phyloP scores from a whole-genome alignment of 148 eudicot species.

The Camellia japonica region DNA sequence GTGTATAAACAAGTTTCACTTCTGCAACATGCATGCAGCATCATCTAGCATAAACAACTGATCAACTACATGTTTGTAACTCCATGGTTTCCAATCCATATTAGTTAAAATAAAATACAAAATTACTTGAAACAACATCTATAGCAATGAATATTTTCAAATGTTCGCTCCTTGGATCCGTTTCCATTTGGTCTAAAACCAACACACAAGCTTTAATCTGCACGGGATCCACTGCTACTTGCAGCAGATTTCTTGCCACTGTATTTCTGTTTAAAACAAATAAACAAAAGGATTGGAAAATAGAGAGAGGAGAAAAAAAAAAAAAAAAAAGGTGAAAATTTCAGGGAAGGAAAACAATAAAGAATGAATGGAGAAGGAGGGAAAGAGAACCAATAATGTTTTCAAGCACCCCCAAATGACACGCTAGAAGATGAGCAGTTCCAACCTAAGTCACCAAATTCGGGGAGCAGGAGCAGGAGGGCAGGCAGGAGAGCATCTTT shows the following conservation, averaged over 20 bases:
- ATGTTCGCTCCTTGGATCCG: neutral
- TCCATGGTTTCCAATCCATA: neutral
- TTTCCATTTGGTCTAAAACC: neutral
- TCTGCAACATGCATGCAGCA: neutral
- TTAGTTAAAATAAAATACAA: neutral
- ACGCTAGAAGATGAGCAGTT: neutral
- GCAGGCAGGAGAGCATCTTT: too few relatives aligned
- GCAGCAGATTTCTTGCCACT: conserved; percentile 55
- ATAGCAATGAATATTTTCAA: neutral
- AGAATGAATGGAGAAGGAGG: neutral
- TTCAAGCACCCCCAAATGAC: conserved; percentile 6
- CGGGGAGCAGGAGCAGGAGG: too few relatives aligned
- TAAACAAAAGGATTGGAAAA: neutral
- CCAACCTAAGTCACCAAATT: too few relatives aligned
- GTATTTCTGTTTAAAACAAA: conserved; percentile 46
- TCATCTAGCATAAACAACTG: neutral
- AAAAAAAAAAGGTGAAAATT: neutral
- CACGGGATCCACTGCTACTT: conserved; percentile 33
- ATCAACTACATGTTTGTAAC: neutral
- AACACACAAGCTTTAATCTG: conserved; percentile 22
- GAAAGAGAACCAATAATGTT: neutral
- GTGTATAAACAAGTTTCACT: conserved; percentile 4
- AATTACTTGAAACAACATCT: neutral
- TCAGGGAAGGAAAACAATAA: neutral
- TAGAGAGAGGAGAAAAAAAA: neutral